These are phyloP conservation scores for Dunaliella primolecta DNA, from an alignment of 139 green algal species.

Conservation along the genomic window DNA sequence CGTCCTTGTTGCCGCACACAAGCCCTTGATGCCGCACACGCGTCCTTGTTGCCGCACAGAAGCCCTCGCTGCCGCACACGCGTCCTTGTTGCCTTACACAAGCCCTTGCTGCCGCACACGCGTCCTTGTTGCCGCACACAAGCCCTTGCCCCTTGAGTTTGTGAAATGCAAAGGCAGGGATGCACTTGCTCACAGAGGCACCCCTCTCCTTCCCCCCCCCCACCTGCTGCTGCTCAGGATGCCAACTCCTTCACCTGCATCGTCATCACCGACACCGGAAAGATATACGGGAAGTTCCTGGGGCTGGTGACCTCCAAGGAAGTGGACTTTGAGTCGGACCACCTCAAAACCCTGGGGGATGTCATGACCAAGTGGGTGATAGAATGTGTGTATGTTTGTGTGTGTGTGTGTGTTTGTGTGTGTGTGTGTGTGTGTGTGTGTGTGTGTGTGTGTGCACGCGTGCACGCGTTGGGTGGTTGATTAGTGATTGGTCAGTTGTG, in stretches of 20 bases:
- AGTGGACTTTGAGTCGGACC: slow-evolving; percentile 80
- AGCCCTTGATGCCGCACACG: too few relatives aligned
- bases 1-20: too few relatives aligned
- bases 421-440: background rate
- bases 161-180: too few relatives aligned
- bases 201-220: background rate
- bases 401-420: background rate
- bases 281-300: slow-evolving; percentile 76
- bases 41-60: too few relatives aligned
- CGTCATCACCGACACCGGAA: slow-evolving; percentile 82
- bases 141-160: too few relatives aligned
- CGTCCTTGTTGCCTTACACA: too few relatives aligned
- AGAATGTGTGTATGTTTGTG: background rate
- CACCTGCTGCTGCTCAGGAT: slow-evolving; percentile 18
- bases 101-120: too few relatives aligned
- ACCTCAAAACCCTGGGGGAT: slow-evolving; percentile 55
- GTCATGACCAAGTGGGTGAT: slow-evolving; percentile 75
- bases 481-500: background rate
- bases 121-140: too few relatives aligned
- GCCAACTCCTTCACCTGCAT: slow-evolving; percentile 46
- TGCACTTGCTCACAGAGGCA: background rate
- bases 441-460: background rate
- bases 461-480: too few relatives aligned
- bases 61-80: too few relatives aligned
- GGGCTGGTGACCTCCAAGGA: slow-evolving; percentile 80